Conservation (phyloP, 768 basidiomycete genomes). For the Mycena kentingensis region DNA sequence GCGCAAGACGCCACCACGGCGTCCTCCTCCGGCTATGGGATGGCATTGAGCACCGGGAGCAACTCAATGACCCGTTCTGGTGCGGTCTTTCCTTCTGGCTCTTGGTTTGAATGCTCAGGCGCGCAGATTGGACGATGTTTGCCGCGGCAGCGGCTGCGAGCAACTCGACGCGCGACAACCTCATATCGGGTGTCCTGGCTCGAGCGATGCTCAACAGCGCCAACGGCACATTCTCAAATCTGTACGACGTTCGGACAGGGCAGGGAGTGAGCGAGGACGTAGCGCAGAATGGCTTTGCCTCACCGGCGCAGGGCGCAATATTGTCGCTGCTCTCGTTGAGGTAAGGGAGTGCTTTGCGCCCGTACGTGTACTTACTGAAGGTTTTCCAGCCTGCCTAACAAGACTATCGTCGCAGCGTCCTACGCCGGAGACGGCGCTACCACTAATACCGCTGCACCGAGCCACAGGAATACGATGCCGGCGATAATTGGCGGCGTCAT, state of each 20-base stretch:
- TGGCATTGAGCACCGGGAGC: constrained; percentile 22
- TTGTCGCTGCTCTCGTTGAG: not conserved
- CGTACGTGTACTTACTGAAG: not conserved
- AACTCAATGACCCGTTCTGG: constrained; percentile 29
- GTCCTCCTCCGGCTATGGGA: not conserved
- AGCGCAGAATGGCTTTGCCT: constrained; percentile 1
- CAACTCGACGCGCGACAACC: not conserved
- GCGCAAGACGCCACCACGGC: not conserved
- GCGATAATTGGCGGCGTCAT: no score
- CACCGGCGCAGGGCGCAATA: constrained; percentile 3
- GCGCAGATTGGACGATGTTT: constrained; percentile 7
- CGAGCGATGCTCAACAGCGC: not conserved
- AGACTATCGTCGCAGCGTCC: not conserved
- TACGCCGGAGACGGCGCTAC: not conserved
- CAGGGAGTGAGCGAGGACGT: not conserved
- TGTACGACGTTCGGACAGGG: constrained; percentile 5
- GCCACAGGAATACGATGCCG: not conserved
- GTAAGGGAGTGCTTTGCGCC: not conserved
- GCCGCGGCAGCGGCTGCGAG: not conserved
- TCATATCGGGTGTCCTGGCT: constrained; percentile 2
- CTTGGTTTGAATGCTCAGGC: not conserved
- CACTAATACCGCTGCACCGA: not conserved
- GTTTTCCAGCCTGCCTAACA: not conserved
- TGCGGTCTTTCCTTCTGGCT: constrained; percentile 3
- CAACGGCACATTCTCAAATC: not conserved